Conservation (phyloP, 179 eudicot genomes). For the Beta lomatogona region DNA sequence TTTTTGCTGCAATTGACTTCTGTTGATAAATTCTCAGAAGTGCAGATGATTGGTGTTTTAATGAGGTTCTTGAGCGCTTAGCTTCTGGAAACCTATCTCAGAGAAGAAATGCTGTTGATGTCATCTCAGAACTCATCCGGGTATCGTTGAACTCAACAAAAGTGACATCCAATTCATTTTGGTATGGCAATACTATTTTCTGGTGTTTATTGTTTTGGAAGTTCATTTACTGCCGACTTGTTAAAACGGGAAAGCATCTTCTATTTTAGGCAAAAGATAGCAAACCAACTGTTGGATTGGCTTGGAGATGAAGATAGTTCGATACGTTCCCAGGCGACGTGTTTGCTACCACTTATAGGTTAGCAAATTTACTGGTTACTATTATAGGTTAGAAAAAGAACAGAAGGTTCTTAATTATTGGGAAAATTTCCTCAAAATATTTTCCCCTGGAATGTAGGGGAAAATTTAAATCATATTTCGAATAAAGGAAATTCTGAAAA, state of each 20-base stretch:
- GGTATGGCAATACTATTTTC: slow-evolving; percentile 29
- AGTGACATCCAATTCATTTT: slow-evolving; percentile 31
- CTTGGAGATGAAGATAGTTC: slow-evolving; percentile 60
- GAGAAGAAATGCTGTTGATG: slow-evolving; percentile 67
- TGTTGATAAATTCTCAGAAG: slow-evolving; percentile 45
- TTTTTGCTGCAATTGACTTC: slow-evolving; percentile 15
- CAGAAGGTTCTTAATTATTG: too few relatives aligned
- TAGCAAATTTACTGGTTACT: too few relatives aligned
- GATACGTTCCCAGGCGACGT: slow-evolving; percentile 48
- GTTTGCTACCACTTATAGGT: slow-evolving; percentile 67
- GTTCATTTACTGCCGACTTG: not conserved
- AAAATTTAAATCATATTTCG: too few relatives aligned
- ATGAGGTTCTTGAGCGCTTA: slow-evolving; percentile 60
- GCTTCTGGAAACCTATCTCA: slow-evolving; percentile 48
- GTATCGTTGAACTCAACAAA: slow-evolving; percentile 38
- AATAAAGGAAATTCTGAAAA: too few relatives aligned
- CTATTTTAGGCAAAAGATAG: slow-evolving; percentile 56
- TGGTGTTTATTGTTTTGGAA: not conserved
- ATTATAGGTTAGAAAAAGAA: too few relatives aligned
- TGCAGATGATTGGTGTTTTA: slow-evolving; percentile 48
- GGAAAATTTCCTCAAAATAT: too few relatives aligned
- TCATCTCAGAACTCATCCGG: slow-evolving; percentile 54
- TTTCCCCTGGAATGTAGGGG: too few relatives aligned
- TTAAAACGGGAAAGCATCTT: not conserved
- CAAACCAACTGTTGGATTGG: slow-evolving; percentile 52